Conservation (phyloP, 768 basidiomycete genomes). For the Dacryopinax spathularia region DNA sequence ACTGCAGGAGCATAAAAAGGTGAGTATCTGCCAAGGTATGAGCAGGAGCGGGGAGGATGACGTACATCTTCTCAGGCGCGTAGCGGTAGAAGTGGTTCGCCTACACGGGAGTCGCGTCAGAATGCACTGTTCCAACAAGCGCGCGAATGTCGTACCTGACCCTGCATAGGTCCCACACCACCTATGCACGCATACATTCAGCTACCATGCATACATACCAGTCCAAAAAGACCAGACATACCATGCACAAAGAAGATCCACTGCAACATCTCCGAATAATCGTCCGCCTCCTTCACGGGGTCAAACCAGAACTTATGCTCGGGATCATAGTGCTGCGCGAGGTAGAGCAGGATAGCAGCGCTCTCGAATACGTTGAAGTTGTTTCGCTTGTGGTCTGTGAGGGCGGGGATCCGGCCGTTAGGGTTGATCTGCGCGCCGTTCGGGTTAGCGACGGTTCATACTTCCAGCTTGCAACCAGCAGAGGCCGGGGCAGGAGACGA, state of each 20-base stretch:
- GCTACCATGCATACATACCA: conserved; percentile 49
- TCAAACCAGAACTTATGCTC: conserved; percentile 58
- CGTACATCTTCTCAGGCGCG: conserved; percentile 51
- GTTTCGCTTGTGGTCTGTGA: conserved; percentile 22
- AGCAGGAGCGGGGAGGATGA: conserved; percentile 18
- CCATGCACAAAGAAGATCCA: conserved; percentile 70
- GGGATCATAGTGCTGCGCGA: conserved; percentile 66
- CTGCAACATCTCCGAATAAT: conserved; percentile 59
- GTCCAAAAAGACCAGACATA: not conserved
- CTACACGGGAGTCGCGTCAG: too few species aligned
- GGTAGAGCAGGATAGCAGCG: conserved; percentile 67
- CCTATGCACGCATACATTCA: conserved; percentile 19
- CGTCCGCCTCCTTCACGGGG: conserved; percentile 30
- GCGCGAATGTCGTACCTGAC: conserved; percentile 32
- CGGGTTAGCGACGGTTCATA: conserved; percentile 19
- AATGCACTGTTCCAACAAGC: too few species aligned
- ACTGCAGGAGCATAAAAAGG: conserved; percentile 6
- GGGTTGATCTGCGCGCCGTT: conserved; percentile 21
- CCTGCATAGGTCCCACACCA: conserved; percentile 67
- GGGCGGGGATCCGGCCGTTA: conserved; percentile 27
- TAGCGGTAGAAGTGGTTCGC: conserved; percentile 56
- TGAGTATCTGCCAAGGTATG: not conserved
- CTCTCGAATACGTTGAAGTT: conserved; percentile 27
- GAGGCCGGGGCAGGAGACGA: too few species aligned
- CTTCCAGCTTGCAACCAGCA: not conserved